These are phyloP conservation scores for Macrotyloma uniflorum DNA, from an alignment of 306 rosid species.

Conservation along the genomic window DNA sequence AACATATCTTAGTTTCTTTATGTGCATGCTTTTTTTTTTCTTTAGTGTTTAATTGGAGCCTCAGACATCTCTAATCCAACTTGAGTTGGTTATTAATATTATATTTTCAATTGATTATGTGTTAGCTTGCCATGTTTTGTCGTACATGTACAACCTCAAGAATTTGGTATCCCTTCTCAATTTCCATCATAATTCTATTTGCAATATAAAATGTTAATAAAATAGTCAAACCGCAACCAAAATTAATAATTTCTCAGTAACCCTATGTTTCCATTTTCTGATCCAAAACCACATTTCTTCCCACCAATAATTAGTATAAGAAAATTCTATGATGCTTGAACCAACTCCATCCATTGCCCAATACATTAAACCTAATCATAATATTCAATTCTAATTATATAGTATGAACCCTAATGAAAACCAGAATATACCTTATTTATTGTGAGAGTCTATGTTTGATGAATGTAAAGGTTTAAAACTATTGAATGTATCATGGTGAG, in stretches of 20 bases:
- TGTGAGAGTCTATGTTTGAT: too few relatives aligned
- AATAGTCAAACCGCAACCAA: neutral
- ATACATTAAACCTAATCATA: neutral
- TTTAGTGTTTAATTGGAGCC: neutral
- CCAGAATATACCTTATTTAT: neutral
- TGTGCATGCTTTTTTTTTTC: too few relatives aligned
- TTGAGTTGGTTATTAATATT: constrained; percentile 13
- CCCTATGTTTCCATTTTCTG: neutral
- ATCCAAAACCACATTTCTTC: neutral
- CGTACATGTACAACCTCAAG: neutral
- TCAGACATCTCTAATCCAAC: constrained; percentile 23
- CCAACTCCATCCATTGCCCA: neutral
- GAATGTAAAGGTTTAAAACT: too few relatives aligned
- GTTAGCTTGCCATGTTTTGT: neutral
- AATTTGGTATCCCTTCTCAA: neutral
- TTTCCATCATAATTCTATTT: neutral
- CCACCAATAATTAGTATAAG: neutral
- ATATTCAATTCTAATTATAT: too few relatives aligned
- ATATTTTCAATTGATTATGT: neutral
- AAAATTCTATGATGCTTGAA: neutral
- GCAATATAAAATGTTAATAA: neutral
- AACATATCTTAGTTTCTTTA: too few relatives aligned
- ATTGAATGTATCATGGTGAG: too few relatives aligned
- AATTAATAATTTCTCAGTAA: neutral
- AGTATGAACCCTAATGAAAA: too few relatives aligned